Evolutionary conservation across 2,329 filamentous ascomycete genomes (phyloP).

Genomic region (Coleophoma crateriformis): DNA sequence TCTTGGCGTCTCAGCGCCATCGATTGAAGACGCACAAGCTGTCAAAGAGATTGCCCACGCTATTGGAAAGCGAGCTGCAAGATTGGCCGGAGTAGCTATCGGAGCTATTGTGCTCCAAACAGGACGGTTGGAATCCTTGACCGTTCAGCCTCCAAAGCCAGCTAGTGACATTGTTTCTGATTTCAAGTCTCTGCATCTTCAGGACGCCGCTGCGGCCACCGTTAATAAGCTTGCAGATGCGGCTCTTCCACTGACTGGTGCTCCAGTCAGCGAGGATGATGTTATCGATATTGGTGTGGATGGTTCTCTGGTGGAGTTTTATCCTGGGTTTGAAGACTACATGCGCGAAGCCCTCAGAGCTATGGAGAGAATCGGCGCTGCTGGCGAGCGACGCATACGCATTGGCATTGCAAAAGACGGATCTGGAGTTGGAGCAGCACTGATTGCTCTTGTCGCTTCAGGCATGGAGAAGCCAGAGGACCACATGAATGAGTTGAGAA

Average conservation of each 20-base stretch:
- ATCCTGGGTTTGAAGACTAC: conserved; percentile 85
- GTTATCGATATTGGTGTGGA: conserved; percentile 89
- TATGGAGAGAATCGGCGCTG: conserved; percentile 70
- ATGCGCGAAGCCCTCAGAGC: conserved; percentile 76
- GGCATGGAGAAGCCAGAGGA: conserved; percentile 39
- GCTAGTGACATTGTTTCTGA: conserved; percentile 18
- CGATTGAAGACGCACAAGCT: conserved; percentile 77
- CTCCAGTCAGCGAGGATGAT: conserved; percentile 43
- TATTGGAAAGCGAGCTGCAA: conserved; percentile 81
- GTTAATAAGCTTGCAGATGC: conserved; percentile 20
- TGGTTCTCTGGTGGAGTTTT: conserved; percentile 91
- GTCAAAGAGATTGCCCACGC: conserved; percentile 80
- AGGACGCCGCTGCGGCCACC: conserved; percentile 16
- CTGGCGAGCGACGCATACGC: conserved; percentile 78
- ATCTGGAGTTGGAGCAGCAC: conserved; percentile 86
- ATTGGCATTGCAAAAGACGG: conserved; percentile 98
- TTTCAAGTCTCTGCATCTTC: conserved; percentile 18
- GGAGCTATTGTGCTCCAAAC: conserved; percentile 79
- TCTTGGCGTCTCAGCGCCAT: conserved; percentile 70
- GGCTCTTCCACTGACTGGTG: conserved; percentile 7
- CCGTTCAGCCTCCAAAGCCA: conserved; percentile 13
- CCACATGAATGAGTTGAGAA: not conserved
- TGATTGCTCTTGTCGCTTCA: conserved; percentile 88
- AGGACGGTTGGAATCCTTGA: conserved; percentile 50
- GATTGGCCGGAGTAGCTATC: conserved; percentile 82